Conservation (phyloP, 371 early-diverging fungal species). For the Fennellomyces sp. region DNA sequence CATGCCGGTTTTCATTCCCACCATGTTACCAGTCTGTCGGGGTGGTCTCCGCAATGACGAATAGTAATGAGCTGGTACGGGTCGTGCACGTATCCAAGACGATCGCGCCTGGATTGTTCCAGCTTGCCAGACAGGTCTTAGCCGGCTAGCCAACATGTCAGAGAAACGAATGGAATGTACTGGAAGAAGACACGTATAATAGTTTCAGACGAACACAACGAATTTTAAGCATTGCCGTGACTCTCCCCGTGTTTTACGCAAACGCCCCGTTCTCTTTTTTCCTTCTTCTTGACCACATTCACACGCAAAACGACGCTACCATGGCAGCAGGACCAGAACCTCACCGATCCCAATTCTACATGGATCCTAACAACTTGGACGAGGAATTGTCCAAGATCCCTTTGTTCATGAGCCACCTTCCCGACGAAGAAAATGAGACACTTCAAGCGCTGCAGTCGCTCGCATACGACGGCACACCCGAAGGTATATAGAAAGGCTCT, state of each 20-base stretch:
- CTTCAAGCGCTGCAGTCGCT: conserved; percentile 87
- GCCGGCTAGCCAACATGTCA: neutral
- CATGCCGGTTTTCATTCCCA: neutral
- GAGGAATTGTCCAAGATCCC: conserved; percentile 78
- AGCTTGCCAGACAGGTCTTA: neutral
- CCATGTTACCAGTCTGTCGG: conserved; percentile 14
- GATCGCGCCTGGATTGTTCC: neutral
- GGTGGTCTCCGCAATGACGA: conserved; percentile 19
- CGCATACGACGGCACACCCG: conserved; percentile 93
- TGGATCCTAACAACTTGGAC: conserved; percentile 56
- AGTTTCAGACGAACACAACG: too few species aligned
- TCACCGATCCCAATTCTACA: conserved; percentile 29
- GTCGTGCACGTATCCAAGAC: neutral
- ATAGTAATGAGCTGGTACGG: neutral
- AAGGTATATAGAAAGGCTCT: conserved; percentile 58
- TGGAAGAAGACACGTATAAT: conserved; percentile 7
- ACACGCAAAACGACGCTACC: neutral
- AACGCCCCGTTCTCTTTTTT: neutral
- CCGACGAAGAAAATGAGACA: conserved; percentile 79
- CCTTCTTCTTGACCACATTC: neutral
- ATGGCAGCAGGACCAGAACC: conserved; percentile 27
- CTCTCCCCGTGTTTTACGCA: too few species aligned
- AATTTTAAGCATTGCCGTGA: too few species aligned
- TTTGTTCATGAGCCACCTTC: conserved; percentile 88
- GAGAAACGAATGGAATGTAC: neutral